Base-by-base conservation (phyloP, 2,329 filamentous ascomycete genomes). In the Nemania sp. region DNA sequence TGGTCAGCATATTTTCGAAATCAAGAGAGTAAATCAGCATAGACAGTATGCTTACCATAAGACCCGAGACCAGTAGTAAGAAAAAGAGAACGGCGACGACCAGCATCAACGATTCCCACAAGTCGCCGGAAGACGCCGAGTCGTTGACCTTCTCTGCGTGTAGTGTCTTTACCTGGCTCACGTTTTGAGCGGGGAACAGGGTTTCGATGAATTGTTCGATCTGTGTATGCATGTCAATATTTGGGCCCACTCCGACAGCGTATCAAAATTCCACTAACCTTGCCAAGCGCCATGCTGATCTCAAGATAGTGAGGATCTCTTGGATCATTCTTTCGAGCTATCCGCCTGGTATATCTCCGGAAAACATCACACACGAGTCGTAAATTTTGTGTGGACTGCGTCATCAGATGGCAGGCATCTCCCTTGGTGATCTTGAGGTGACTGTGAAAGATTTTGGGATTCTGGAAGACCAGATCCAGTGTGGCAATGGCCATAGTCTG, bases 371-470 rank as follows among this genome's bases (percentile, higher is more conserved):
- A 96, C 4, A 96, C 83, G 1, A 89, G 77, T 50, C 81, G 80
- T 46, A 97, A 79, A 70, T 97, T 97, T 70, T 97, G 93, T 6
- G 93, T 96, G 9, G 90, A 95, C 66, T 96, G 84, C 57, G 86
- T 81, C 94, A 99, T 97, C 64, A 97, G 78, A 63, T 88, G 80
- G 72, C 94, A 97, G 31, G 94, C 92, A 62, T 93, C 84, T 26
- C 94, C 94, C 77, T 96, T 97, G 53, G 90, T 93, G 73, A 99
- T 97, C 77, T 99, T 99, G 76, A 99, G 78, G 68, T 97, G 94
- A 61, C 82, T 85, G 69, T 93, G 75, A 70, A 96, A 95, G 53
- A 99, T 85, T 56, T 80, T 80, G 19, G 90, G 89, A 73, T 99
- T 99, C 66, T 89, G 88, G 83, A 97, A 99, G 65, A 93, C 89